Conservation (phyloP, 768 basidiomycete genomes). For the Mycena olivaceomarginata region DNA sequence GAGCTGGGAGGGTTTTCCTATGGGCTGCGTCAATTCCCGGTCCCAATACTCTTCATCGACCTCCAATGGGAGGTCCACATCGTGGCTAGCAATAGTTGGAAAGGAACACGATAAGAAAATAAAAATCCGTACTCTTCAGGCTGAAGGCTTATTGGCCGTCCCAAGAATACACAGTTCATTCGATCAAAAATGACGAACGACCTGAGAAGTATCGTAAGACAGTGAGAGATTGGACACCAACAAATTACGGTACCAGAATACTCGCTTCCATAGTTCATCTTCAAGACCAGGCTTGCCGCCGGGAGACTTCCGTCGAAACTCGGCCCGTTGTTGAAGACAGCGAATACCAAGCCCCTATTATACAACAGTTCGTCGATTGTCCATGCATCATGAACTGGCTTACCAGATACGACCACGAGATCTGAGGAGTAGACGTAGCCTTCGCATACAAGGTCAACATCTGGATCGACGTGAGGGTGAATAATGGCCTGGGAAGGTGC, state of each 20-base stretch:
- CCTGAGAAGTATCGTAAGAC: not conserved
- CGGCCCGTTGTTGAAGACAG: not conserved
- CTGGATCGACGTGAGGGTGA: slow-evolving; percentile 34
- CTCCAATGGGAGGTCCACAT: not conserved
- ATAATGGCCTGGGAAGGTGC: too few species aligned
- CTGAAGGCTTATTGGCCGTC: not conserved
- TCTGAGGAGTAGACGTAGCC: slow-evolving; percentile 33
- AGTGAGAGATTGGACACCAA: slow-evolving; percentile 46
- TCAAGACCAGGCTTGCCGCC: not conserved
- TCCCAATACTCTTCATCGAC: not conserved
- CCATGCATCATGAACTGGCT: not conserved
- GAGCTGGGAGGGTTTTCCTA: not conserved
- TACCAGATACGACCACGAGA: not conserved
- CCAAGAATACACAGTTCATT: not conserved
- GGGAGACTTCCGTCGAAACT: not conserved
- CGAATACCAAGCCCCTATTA: slow-evolving; percentile 48
- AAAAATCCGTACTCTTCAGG: not conserved
- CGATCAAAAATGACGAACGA: not conserved
- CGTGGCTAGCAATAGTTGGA: not conserved
- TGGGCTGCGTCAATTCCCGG: not conserved
- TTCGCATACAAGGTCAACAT: slow-evolving; percentile 56
- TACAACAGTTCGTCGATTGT: slow-evolving; percentile 58
- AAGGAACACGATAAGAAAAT: not conserved
- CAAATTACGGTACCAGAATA: slow-evolving; percentile 46
- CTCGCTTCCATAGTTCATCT: not conserved